These are phyloP conservation scores for Linaria vulgaris DNA, from an alignment of 257 asterid genomes.

Conservation along the genomic window DNA sequence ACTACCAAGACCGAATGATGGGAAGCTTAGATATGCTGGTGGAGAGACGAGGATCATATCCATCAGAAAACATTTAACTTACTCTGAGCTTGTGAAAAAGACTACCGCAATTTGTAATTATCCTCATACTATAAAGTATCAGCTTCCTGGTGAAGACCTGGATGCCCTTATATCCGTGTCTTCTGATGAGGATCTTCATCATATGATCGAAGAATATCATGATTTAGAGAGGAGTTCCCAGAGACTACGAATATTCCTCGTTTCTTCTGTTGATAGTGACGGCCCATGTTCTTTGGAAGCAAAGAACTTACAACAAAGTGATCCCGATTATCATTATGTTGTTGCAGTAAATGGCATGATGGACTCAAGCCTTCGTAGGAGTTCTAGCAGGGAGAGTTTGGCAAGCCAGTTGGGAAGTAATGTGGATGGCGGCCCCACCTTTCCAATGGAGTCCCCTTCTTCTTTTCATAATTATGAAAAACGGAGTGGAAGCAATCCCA, in stretches of 20 bases:
- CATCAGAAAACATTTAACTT: slow-evolving; percentile 50
- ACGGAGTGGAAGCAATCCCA: slow-evolving; percentile 33
- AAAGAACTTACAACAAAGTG: slow-evolving; percentile 42
- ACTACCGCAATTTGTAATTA: slow-evolving; percentile 59
- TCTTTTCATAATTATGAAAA: slow-evolving; percentile 39
- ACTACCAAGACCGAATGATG: slow-evolving; percentile 80
- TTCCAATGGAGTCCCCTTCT: slow-evolving; percentile 45
- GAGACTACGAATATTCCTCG: slow-evolving; percentile 71
- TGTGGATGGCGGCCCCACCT: slow-evolving; percentile 39
- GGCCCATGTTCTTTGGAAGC: slow-evolving; percentile 49
- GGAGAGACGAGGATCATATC: slow-evolving; percentile 89
- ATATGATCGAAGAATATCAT: slow-evolving; percentile 84
- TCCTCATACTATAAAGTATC: slow-evolving; percentile 74
- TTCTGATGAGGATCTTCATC: slow-evolving; percentile 85
- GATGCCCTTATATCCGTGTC: slow-evolving; percentile 86
- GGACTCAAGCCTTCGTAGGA: slow-evolving; percentile 52
- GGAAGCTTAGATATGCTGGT: slow-evolving; percentile 81
- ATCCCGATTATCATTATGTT: slow-evolving; percentile 59
- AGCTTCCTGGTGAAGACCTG: slow-evolving; percentile 91
- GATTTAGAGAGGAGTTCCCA: slow-evolving; percentile 66
- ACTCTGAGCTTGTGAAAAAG: slow-evolving; percentile 58
- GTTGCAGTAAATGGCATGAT: slow-evolving; percentile 68
- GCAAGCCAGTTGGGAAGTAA: slow-evolving; percentile 40
- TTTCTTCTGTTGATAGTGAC: slow-evolving; percentile 56
- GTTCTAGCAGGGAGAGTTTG: slow-evolving; percentile 64